A percentile compares a stretch with the other conserved stretches of the same genome.
Conservation (phyloP, 139 green algal genomes). For the Diplosphaera chodatii region DNA sequence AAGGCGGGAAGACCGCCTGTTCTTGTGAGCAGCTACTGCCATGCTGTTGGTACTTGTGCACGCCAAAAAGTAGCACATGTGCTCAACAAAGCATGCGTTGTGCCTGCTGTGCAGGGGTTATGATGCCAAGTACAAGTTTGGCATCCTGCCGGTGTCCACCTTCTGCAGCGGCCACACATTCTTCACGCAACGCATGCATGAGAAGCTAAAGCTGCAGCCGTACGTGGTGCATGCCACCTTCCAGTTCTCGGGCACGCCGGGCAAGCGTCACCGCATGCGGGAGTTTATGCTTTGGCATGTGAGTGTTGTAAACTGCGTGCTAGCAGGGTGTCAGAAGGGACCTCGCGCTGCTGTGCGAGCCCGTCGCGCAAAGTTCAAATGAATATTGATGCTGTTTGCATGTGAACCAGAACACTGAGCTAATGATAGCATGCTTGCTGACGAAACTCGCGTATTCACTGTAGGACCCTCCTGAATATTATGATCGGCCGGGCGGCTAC, state of each 20-base stretch:
- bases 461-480: constrained; percentile 43
- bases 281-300: constrained; percentile 72
- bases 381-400: too few relatives aligned
- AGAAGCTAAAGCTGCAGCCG: constrained; percentile 58
- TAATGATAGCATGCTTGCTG: too few relatives aligned
- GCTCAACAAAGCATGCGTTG: too few relatives aligned
- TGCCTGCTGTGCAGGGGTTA: background rate
- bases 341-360: too few relatives aligned
- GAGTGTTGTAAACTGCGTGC: too few relatives aligned
- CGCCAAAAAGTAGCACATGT: too few relatives aligned
- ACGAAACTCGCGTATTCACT: too few relatives aligned
- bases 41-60: too few relatives aligned
- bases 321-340: too few relatives aligned
- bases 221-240: constrained; percentile 94
- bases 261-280: constrained; percentile 90
- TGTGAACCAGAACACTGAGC: too few relatives aligned
- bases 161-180: constrained; percentile 88
- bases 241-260: constrained; percentile 86
- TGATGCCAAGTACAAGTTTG: constrained; percentile 59
- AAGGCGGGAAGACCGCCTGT: background rate
- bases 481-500: constrained; percentile 24
- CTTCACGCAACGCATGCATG: constrained; percentile 73
- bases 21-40: background rate
- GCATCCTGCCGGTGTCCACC: constrained; percentile 75
- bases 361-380: too few relatives aligned